Conservation (phyloP, 2,329 filamentous ascomycete species). For the Gliomastix tumulicola region DNA sequence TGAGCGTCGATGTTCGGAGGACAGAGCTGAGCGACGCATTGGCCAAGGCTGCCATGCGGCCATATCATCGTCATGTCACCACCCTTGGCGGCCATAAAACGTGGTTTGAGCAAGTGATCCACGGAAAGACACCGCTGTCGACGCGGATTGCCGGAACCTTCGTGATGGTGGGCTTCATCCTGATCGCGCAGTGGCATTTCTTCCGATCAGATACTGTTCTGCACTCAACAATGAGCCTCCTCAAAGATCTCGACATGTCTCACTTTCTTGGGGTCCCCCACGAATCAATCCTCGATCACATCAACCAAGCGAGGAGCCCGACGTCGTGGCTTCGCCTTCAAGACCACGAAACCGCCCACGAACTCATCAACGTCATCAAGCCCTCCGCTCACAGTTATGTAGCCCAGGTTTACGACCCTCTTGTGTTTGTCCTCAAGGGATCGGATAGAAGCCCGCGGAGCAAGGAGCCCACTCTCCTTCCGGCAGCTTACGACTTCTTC, state of each 20-base stretch:
- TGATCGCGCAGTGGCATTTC: slow-evolving; percentile 73
- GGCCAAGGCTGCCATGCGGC: slow-evolving; percentile 40
- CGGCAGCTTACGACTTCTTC: slow-evolving; percentile 56
- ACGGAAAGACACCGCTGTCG: slow-evolving; percentile 59
- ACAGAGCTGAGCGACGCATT: slow-evolving; percentile 70
- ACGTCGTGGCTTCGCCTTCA: slow-evolving; percentile 71
- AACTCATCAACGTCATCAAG: slow-evolving; percentile 71
- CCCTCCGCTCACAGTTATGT: slow-evolving; percentile 65
- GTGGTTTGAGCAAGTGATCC: slow-evolving; percentile 56
- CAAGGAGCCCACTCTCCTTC: slow-evolving; percentile 24
- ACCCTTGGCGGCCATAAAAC: slow-evolving; percentile 7
- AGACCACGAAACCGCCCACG: slow-evolving; percentile 70
- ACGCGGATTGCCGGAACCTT: slow-evolving; percentile 70
- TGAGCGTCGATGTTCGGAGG: slow-evolving; percentile 72
- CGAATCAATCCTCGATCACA: slow-evolving; percentile 42
- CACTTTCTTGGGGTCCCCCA: slow-evolving; percentile 20
- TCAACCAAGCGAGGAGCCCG: slow-evolving; percentile 71
- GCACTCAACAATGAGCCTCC: slow-evolving; percentile 10
- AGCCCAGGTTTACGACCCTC: slow-evolving; percentile 66
- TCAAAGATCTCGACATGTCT: slow-evolving; percentile 1
- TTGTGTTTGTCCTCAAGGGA: slow-evolving; percentile 64
- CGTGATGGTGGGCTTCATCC: slow-evolving; percentile 64
- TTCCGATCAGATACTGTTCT: slow-evolving; percentile 51
- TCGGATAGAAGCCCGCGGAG: slow-evolving; percentile 56
- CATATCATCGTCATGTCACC: neutral